Conservation (phyloP, 306 rosid species). For the Morella rubra region DNA sequence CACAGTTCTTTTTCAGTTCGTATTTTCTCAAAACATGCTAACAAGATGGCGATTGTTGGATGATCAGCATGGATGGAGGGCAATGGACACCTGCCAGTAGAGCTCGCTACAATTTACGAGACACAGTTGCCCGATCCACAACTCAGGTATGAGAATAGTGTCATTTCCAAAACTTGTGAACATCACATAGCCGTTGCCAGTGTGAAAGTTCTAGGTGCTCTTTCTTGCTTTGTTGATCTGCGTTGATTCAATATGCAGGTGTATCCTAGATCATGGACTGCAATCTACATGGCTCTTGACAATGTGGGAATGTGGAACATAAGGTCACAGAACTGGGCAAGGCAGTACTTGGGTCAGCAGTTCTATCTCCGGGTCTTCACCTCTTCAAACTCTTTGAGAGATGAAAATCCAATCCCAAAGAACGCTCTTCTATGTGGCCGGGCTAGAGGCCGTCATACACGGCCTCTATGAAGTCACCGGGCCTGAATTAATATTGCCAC, state of each 20-base stretch:
- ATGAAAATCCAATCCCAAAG: conserved; percentile 75
- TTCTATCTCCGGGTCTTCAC: conserved; percentile 82
- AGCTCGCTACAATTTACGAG: conserved; percentile 78
- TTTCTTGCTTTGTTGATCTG: neutral
- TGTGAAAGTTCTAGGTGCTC: neutral
- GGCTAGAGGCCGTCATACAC: conserved; percentile 73
- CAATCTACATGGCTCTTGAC: conserved; percentile 81
- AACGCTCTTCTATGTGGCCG: conserved; percentile 88
- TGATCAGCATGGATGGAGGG: conserved; percentile 81
- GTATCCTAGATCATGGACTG: conserved; percentile 87
- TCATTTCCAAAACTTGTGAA: neutral
- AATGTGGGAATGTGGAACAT: conserved; percentile 97
- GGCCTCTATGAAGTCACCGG: conserved; percentile 41
- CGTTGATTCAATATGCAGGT: conserved; percentile 45
- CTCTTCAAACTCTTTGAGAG: conserved; percentile 65
- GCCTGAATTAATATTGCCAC: conserved; percentile 18
- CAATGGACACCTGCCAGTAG: conserved; percentile 89
- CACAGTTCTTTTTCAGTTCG: neutral
- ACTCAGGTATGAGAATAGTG: conserved; percentile 50
- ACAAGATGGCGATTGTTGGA: conserved; percentile 26
- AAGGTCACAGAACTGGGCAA: conserved; percentile 87
- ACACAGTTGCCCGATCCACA: conserved; percentile 81
- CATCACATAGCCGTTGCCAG: too few relatives aligned
- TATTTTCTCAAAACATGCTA: neutral
- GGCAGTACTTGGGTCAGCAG: conserved; percentile 97